Percentiles rank a stretch among this genome's conserved stretches.
These are phyloP conservation scores for bread wheat (Triticum aestivum) DNA, from an alignment of 176 grass and related monocot genomes.

Conservation along the genomic window DNA sequence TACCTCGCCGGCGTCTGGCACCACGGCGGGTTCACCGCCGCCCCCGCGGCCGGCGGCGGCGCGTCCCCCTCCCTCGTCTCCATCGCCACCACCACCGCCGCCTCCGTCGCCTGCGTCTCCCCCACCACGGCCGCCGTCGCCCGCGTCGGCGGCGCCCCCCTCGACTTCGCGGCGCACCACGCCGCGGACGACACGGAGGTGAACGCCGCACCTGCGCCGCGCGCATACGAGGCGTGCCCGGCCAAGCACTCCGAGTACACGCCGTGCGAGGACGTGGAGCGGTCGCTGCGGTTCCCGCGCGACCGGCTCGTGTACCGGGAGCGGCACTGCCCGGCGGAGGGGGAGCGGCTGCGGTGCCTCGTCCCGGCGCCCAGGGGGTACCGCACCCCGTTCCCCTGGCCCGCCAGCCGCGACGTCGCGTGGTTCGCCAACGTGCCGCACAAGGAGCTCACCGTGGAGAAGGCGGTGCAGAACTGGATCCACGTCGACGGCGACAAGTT, in stretches of 20 bases:
- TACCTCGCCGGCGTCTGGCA: conserved; percentile 91
- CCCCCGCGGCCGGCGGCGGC: background rate
- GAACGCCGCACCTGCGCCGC: background rate
- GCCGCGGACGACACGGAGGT: conserved; percentile 41
- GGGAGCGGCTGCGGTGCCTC: conserved; percentile 72
- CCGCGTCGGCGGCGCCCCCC: background rate
- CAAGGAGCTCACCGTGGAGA: conserved; percentile 92
- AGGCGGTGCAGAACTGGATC: conserved; percentile 99
- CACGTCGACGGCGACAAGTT: conserved; percentile 79
- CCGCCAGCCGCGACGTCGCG: conserved; percentile 63
- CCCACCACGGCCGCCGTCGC: conserved; percentile 3
- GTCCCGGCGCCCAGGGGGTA: conserved; percentile 73
- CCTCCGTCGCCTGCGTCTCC: conserved; percentile 41
- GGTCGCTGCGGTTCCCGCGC: conserved; percentile 65
- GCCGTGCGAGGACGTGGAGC: conserved; percentile 82
- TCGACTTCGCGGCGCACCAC: conserved; percentile 81
- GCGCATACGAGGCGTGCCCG: conserved; percentile 48
- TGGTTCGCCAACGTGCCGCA: conserved; percentile 96
- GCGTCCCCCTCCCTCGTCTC: conserved; percentile 24
- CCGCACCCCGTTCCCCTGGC: conserved; percentile 85
- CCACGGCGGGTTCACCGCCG: conserved; percentile 41
- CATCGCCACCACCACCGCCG: conserved; percentile 33
- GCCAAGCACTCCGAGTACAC: conserved; percentile 86
- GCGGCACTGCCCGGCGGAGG: conserved; percentile 75
- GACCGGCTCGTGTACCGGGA: conserved; percentile 83